These are phyloP conservation scores for Austroboletus olivaceoglutinosus DNA, from an alignment of 1,284 basidiomycete genomes.

Conservation along the genomic window DNA sequence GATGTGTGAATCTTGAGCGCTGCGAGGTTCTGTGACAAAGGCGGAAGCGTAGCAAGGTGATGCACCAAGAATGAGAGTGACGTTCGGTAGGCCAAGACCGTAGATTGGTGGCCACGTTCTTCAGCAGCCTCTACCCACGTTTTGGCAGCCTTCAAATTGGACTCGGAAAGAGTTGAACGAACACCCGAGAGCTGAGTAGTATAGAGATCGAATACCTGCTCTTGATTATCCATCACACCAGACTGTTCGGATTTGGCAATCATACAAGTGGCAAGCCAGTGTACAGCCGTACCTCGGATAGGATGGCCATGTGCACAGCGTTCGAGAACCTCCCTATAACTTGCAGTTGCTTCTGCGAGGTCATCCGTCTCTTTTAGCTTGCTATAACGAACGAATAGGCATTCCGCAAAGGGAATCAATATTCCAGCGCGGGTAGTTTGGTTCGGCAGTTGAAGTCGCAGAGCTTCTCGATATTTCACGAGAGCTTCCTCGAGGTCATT, in stretches of 20 bases:
- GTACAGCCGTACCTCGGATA: not conserved
- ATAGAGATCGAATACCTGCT: conserved; percentile 1
- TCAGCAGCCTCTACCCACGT: conserved; percentile 1
- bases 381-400: not conserved
- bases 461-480: not conserved
- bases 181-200: not conserved
- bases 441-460: not conserved
- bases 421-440: not conserved
- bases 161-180: not conserved
- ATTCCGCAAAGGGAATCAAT: not conserved
- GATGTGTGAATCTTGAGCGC: conserved; percentile 4
- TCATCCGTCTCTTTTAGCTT: not conserved
- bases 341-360: conserved; percentile 1
- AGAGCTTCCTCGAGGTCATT: conserved; percentile 4
- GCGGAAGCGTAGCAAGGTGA: conserved; percentile 2
- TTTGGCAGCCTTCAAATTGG: not conserved
- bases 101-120: not conserved
- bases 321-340: not conserved
- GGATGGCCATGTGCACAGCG: not conserved
- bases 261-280: not conserved
- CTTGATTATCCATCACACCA: not conserved
- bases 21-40: not conserved
- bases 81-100: conserved; percentile 3
- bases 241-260: not conserved
- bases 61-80: conserved; percentile 1